Evolutionary conservation across 2,329 filamentous ascomycete species (phyloP).

Genomic region (Chaetothyriales sp.): DNA sequence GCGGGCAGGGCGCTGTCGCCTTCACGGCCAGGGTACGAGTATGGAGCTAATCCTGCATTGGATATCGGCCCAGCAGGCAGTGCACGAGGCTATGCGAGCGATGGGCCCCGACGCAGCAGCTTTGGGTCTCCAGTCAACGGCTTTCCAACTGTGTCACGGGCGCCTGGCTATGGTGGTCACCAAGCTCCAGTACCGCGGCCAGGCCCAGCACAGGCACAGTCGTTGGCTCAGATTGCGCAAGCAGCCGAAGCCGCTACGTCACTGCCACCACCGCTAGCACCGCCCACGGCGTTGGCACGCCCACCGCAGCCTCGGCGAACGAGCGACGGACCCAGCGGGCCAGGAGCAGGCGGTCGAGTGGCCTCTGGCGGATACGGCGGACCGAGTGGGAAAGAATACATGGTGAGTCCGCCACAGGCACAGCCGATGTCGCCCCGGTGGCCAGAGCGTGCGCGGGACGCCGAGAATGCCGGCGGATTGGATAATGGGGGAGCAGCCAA

Average conservation of each 20-base stretch:
- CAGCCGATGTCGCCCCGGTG: constrained; percentile 7
- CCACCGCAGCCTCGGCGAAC: background rate
- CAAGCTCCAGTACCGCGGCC: constrained; percentile 6
- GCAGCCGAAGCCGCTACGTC: constrained; percentile 3
- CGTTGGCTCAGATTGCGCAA: constrained; percentile 12
- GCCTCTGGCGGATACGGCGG: constrained; percentile 10
- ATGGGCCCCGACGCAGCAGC: constrained; percentile 5
- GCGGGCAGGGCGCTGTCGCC: constrained; percentile 7
- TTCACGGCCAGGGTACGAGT: constrained; percentile 6
- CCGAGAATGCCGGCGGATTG: constrained; percentile 2
- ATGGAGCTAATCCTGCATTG: background rate
- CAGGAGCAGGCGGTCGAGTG: background rate
- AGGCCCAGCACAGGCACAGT: constrained; percentile 5
- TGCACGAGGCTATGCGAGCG: background rate
- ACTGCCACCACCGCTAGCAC: background rate
- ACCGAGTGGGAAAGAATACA: constrained; percentile 5
- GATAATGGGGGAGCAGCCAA: constrained; percentile 1
- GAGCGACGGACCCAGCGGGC: background rate
- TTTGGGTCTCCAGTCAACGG: constrained; percentile 11
- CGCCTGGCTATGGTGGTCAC: constrained; percentile 5
- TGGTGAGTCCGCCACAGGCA: constrained; percentile 18
- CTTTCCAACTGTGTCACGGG: constrained; percentile 5
- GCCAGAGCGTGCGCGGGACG: background rate
- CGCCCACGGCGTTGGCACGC: background rate
- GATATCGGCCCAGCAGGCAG: background rate